Evolutionary conservation across 169 alveolate genomes (phyloP), one percentile per base, ranked within the genome.

Genomic region (Eimeria necatrix): DNA sequence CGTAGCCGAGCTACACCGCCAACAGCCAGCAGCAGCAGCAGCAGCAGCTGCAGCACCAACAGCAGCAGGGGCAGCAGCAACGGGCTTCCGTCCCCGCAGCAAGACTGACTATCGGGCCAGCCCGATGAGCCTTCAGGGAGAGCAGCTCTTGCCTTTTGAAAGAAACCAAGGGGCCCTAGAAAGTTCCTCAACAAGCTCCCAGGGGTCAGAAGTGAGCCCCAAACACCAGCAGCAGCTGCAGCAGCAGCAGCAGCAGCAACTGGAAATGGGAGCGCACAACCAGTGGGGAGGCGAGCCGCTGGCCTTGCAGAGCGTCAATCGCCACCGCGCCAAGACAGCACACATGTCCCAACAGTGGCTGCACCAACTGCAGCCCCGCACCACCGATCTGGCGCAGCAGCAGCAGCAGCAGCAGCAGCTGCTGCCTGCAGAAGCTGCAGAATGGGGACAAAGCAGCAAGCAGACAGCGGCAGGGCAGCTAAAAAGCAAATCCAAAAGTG

Each of bases 31-130:
- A 56, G 64, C 64, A 56, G 64, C 64, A 32, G 83, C 52, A 71
- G 5, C 14, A 26, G 24, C 74, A 81, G 53, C 90, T 22, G 90
- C 74, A 12, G 73, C 90, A 52, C 18, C 74, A 49, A 52, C 90
- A 52, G 46, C 87, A 76, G 46, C 87, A 76, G 81, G 49, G 24
- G 46, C 46, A 20, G 87, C 87, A 46, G 41, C 32, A 49, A 60
- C 49, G 9, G 22, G 32, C 8, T 24, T 24, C 12, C 87, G 87
- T 2, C 87, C 68, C 18, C 59, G 87, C 46, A 76, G 87, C 87
- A 76, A 76, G 52, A 76, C 87, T 7, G 87, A 49, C 9, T 76
- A n/a, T 41, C 8, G 3, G 59, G 24, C 51, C 84, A 26, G 32
- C 59, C 78, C 49, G 3, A 32, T 32, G 10, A 2, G 52, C n/a